A percentile compares a stretch with the other conserved stretches of the same genome.
Evolutionary conservation across 441 rosid species (phyloP).

Genomic region (Theobroma grandiflorum): DNA sequence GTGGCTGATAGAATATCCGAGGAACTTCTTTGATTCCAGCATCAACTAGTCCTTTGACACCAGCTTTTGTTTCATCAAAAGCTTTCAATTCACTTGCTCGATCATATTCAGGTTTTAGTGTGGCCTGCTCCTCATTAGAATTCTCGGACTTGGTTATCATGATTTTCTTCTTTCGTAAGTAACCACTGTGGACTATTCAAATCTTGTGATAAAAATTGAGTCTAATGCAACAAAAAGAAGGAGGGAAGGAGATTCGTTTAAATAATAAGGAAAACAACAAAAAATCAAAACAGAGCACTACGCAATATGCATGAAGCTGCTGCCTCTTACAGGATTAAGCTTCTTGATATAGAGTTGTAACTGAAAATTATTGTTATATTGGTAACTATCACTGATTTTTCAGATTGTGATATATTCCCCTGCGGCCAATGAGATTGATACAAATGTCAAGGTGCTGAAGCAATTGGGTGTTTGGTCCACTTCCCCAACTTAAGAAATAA

Average conservation of each 20-base stretch:
- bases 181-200: background rate
- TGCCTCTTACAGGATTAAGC: background rate
- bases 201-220: background rate
- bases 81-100: constrained; percentile 31
- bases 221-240: background rate
- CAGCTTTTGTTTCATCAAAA: constrained; percentile 36
- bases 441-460: background rate
- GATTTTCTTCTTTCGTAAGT: background rate
- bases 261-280: background rate
- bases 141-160: constrained; percentile 2
- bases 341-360: background rate
- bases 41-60: constrained; percentile 15
- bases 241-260: background rate
- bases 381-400: background rate
- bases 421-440: background rate
- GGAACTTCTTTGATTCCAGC: constrained; percentile 14
- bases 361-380: background rate
- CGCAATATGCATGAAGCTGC: background rate
- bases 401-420: background rate
- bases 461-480: background rate
- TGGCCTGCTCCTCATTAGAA: background rate
- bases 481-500: background rate
- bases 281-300: background rate
- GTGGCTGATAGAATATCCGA: background rate
- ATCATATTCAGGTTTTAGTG: constrained; percentile 1